Base-by-base conservation (phyloP, 345 rosid genomes). In the Citrus sp. region DNA sequence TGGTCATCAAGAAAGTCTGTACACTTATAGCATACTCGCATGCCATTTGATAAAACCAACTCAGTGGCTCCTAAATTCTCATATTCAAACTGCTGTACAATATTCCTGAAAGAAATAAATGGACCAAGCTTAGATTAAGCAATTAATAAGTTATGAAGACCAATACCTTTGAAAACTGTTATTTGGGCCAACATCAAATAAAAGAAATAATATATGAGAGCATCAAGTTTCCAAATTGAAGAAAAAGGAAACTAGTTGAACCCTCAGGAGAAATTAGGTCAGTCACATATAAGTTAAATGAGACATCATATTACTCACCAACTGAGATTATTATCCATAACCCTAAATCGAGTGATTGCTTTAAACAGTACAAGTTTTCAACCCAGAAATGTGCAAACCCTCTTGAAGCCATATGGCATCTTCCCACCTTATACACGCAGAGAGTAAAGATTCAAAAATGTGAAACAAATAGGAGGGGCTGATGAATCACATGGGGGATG, bases 1-100 rank as follows among this genome's bases (percentile, higher is more conserved):
- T 95, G 95, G 78, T 95, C 98, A 77, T 93, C 92, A 85, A 88
- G 91, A 86, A 90, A 92, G 82, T 94, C 93, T 21, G 98, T 94
- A 28, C 89, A 85, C 85, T 94, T 92, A 77, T 90, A 92, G 86
- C 94, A 92, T 80, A 92, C 88, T 71, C 88, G 84, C 92, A 92
- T 90, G 77, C 97, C 98, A 86, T 94, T 95, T 73, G 98, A 92
- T 85, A 92, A 82, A 59, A 89, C 82, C 77, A 95, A 73, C 79
- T 95, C 98, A 37, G 91, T 88, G 83, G 93, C 98, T 81, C 93
- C 95, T 79, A 95, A 85, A 78, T 87, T 87, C 78, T 89, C 72
- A 83, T 89, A 85, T 73, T 92, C 95, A 82, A 80, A 75, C 86
- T 85, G 94, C 81, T 83, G 79, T 62, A 80, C 67, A 60, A 92